Conservation (phyloP, 164 flowering plant species). For the Berberis vulgaris region DNA sequence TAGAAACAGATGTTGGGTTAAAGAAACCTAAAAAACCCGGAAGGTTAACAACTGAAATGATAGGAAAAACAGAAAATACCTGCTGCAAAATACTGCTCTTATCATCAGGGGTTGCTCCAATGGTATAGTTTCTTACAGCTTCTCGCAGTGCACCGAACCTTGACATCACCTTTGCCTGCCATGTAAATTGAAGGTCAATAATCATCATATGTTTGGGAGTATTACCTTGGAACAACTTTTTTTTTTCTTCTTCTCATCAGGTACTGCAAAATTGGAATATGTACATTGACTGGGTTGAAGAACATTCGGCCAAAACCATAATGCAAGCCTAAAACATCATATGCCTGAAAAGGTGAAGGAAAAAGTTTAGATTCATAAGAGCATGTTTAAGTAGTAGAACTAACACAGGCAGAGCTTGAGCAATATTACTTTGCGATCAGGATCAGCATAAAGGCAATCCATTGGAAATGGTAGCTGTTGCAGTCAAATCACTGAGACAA, state of each 20-base stretch:
- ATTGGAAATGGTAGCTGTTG: slow-evolving; percentile 82
- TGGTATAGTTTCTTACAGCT: slow-evolving; percentile 70
- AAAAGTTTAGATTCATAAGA: background rate
- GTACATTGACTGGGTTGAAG: slow-evolving; percentile 92
- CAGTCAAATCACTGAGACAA: too few species aligned
- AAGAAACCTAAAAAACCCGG: too few species aligned
- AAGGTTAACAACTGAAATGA: too few species aligned
- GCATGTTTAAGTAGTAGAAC: background rate
- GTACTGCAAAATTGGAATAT: slow-evolving; percentile 3
- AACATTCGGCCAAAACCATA: slow-evolving; percentile 86
- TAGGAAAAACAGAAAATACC: slow-evolving; percentile 23
- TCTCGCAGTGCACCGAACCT: slow-evolving; percentile 44
- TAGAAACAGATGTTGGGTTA: too few species aligned
- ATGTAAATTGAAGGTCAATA: background rate
- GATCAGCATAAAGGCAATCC: slow-evolving; percentile 90
- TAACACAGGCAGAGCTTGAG: background rate
- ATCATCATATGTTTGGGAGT: background rate
- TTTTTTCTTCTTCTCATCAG: too few species aligned
- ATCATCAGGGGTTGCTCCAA: slow-evolving; percentile 82
- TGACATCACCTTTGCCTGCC: slow-evolving; percentile 71
- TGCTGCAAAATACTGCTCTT: slow-evolving; percentile 77
- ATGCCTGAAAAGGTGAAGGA: slow-evolving; percentile 42
- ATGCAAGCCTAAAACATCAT: slow-evolving; percentile 73
- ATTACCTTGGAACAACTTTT: too few species aligned
- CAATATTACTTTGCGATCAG: slow-evolving; percentile 66